These are phyloP conservation scores for Fusarium duplospermum DNA, from an alignment of 2,329 filamentous ascomycete genomes.

Conservation along the genomic window DNA sequence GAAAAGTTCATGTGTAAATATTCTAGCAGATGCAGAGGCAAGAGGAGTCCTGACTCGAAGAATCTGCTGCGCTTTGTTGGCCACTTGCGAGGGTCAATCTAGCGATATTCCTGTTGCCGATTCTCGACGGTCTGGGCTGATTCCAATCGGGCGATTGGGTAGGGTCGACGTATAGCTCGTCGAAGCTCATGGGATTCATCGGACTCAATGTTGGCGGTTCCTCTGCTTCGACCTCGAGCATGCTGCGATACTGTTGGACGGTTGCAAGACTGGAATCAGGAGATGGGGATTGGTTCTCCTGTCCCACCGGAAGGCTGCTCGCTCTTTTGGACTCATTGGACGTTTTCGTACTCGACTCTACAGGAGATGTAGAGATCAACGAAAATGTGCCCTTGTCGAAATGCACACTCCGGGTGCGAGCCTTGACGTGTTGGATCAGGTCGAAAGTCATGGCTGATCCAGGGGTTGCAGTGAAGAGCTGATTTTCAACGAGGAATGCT, in stretches of 20 bases:
- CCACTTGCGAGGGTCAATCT: not conserved
- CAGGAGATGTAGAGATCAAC: constrained; percentile 26
- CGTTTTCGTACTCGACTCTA: constrained; percentile 22
- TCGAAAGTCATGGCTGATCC: constrained; percentile 54
- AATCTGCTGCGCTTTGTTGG: constrained; percentile 13
- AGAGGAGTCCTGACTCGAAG: constrained; percentile 52
- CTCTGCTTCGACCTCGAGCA: constrained; percentile 61
- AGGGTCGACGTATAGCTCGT: constrained; percentile 56
- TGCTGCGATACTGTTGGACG: constrained; percentile 59
- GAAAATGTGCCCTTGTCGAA: constrained; percentile 51
- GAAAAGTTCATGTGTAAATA: constrained; percentile 4
- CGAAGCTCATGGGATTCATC: constrained; percentile 58
- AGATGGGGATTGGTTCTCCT: constrained; percentile 19
- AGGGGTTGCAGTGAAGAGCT: constrained; percentile 40
- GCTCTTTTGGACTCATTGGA: constrained; percentile 48
- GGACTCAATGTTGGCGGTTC: constrained; percentile 59
- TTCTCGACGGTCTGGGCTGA: constrained; percentile 1
- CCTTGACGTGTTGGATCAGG: constrained; percentile 56
- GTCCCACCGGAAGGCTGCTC: constrained; percentile 44
- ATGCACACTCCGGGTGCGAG: constrained; percentile 62
- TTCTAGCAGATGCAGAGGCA: constrained; percentile 33
- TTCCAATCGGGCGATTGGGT: constrained; percentile 32
- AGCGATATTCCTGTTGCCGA: not conserved
- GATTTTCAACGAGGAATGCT: constrained; percentile 42
- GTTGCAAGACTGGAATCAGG: constrained; percentile 23